Conservation (phyloP, 2,329 filamentous ascomycete genomes). For the Sclerotinia glacialis region DNA sequence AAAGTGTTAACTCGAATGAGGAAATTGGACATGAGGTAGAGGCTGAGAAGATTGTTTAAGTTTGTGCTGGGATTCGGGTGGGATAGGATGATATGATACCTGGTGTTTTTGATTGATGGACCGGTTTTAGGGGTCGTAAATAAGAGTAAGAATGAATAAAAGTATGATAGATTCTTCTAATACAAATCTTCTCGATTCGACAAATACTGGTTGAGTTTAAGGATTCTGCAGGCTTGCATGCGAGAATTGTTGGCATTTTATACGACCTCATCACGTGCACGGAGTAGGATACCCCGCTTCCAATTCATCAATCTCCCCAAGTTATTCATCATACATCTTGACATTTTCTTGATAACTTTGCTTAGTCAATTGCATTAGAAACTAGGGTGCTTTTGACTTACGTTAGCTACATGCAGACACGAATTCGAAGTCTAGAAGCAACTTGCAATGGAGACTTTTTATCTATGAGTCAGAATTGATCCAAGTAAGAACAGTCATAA, state of each 20-base stretch:
- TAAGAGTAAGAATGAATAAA: neutral
- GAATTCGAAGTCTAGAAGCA: neutral
- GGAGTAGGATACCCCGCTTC: neutral
- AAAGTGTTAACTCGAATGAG: constrained; percentile 1
- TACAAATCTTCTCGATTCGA: neutral
- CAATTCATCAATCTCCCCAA: neutral
- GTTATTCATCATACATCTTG: neutral
- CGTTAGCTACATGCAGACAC: neutral
- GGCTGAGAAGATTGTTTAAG: constrained; percentile 3
- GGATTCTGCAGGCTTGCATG: neutral
- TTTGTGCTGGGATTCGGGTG: neutral
- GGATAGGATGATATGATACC: constrained; percentile 8
- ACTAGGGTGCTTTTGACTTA: neutral
- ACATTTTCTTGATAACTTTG: neutral
- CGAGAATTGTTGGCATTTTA: neutral
- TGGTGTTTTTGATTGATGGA: constrained; percentile 14
- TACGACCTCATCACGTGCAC: neutral
- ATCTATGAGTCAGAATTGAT: constrained; percentile 12
- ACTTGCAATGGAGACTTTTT: neutral
- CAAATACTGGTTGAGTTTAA: neutral
- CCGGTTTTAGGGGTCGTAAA: neutral
- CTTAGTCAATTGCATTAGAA: neutral
- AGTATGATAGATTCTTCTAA: neutral
- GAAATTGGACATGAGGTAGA: neutral
- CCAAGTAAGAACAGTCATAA: neutral